A percentile compares a stretch with the other conserved stretches of the same genome.
phyloP scores from a whole-genome alignment of 2,329 filamentous ascomycete species.

The Cyphellophora europaea region DNA sequence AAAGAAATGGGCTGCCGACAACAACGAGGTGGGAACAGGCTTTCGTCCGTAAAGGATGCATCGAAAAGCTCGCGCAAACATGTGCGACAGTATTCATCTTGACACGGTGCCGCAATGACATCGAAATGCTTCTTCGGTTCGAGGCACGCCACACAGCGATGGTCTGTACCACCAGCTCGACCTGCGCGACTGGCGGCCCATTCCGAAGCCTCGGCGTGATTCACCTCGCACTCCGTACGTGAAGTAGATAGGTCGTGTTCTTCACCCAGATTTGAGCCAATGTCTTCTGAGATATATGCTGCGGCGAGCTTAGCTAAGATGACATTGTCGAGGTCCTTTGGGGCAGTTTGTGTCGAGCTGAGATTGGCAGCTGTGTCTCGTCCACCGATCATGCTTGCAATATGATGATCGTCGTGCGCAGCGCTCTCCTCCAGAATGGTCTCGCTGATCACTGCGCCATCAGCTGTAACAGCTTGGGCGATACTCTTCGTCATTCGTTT shows the following conservation, averaged over 20 bases:
- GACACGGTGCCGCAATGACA: conserved; percentile 20
- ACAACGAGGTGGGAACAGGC: conserved; percentile 47
- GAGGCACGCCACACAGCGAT: conserved; percentile 20
- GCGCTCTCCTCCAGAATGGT: conserved; percentile 5
- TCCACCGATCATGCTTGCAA: conserved; percentile 4
- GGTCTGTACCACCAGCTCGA: not conserved
- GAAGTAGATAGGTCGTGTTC: not conserved
- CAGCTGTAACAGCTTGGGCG: conserved; percentile 13
- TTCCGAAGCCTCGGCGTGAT: not conserved
- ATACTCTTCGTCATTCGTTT: conserved; percentile 19
- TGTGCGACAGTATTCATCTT: conserved; percentile 42
- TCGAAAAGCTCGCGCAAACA: conserved; percentile 41
- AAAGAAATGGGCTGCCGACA: conserved; percentile 36
- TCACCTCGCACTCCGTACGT: not conserved
- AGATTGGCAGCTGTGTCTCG: not conserved
- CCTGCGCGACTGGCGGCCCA: not conserved
- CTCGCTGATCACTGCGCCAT: conserved; percentile 3
- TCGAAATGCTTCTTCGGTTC: conserved; percentile 22
- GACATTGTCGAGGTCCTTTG: conserved; percentile 1
- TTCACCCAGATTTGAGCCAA: not conserved
- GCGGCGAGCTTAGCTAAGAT: conserved; percentile 6
- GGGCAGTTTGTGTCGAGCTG: conserved; percentile 2
- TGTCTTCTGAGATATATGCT: conserved; percentile 5
- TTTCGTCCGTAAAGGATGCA: conserved; percentile 37
- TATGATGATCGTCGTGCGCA: conserved; percentile 5